phyloP scores from a whole-genome alignment of 768 basidiomycete species.

The Tubosaeta brunneosetosa region DNA sequence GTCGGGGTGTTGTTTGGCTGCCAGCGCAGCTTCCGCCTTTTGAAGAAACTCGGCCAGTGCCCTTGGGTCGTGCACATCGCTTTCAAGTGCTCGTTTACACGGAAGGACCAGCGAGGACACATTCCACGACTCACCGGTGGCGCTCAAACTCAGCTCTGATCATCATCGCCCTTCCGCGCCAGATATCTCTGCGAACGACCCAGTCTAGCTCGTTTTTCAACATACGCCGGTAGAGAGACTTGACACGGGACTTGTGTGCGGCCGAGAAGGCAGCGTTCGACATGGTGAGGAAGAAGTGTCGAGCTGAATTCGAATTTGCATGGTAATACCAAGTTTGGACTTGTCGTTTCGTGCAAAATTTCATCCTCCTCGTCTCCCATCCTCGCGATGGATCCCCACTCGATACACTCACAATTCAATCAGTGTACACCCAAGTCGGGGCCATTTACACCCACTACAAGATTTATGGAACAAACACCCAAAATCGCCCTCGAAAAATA shows the following conservation, averaged over 20 bases:
- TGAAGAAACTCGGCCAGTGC: conserved; percentile 72
- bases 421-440: conserved; percentile 66
- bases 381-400: conserved; percentile 69
- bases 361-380: background rate
- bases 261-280: conserved; percentile 60
- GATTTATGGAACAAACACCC: conserved; percentile 41
- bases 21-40: conserved; percentile 73
- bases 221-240: conserved; percentile 85
- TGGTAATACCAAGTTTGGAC: conserved; percentile 14
- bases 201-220: conserved; percentile 88
- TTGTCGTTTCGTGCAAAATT: background rate
- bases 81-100: conserved; percentile 26
- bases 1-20: conserved; percentile 74
- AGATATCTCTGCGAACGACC: conserved; percentile 80
- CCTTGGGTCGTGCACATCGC: conserved; percentile 81
- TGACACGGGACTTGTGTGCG: conserved; percentile 79
- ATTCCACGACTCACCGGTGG: conserved; percentile 58
- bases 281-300: conserved; percentile 33
- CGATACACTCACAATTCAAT: conserved; percentile 70
- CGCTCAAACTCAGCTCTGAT: conserved; percentile 91
- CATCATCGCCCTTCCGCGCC: conserved; percentile 78
- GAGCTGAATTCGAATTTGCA: conserved; percentile 4
- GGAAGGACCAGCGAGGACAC: conserved; percentile 10
- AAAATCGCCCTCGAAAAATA: conserved; percentile 43
- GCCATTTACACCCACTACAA: conserved; percentile 43